A percentile compares a stretch with the other conserved stretches of the same genome.
Conservation (phyloP, 805 yeast species). For the Starmerella geochares region DNA sequence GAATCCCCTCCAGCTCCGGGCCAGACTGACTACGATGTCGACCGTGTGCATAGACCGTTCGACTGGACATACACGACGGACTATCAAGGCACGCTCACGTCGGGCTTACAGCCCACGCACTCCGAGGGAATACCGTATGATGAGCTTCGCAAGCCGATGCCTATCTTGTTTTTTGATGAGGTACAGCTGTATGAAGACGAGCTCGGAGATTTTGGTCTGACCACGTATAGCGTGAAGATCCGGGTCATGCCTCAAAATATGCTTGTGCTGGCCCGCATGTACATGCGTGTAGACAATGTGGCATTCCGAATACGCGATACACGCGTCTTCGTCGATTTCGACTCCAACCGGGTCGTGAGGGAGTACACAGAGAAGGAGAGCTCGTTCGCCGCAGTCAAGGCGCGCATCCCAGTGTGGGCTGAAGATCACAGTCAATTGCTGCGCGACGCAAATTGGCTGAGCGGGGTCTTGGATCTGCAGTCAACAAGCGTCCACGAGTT, state of each 20-base stretch:
- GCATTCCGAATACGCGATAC: conserved; percentile 76
- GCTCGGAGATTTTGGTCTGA: conserved; percentile 89
- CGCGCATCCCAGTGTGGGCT: conserved; percentile 37
- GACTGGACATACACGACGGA: conserved; percentile 93
- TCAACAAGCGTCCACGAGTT: neutral
- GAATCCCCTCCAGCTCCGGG: conserved; percentile 21
- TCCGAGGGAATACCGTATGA: conserved; percentile 50
- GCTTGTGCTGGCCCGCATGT: conserved; percentile 63
- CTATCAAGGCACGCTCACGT: conserved; percentile 47
- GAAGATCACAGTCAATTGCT: conserved; percentile 61
- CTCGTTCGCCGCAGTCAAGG: conserved; percentile 39
- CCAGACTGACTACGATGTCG: conserved; percentile 35
- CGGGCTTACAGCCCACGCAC: conserved; percentile 13
- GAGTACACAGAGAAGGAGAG: conserved; percentile 68
- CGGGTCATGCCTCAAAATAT: conserved; percentile 81
- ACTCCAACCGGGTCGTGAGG: conserved; percentile 50
- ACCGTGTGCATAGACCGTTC: conserved; percentile 64
- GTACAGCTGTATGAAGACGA: conserved; percentile 87
- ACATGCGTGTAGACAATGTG: conserved; percentile 83
- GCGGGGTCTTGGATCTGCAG: conserved; percentile 13
- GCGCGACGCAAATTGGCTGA: conserved; percentile 80
- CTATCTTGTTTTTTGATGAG: conserved; percentile 82
- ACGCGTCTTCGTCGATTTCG: conserved; percentile 69
- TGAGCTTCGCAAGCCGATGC: conserved; percentile 62
- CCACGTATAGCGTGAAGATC: conserved; percentile 64